phyloP scores from a whole-genome alignment of 306 rosid genomes.

The Rubus idaeus region DNA sequence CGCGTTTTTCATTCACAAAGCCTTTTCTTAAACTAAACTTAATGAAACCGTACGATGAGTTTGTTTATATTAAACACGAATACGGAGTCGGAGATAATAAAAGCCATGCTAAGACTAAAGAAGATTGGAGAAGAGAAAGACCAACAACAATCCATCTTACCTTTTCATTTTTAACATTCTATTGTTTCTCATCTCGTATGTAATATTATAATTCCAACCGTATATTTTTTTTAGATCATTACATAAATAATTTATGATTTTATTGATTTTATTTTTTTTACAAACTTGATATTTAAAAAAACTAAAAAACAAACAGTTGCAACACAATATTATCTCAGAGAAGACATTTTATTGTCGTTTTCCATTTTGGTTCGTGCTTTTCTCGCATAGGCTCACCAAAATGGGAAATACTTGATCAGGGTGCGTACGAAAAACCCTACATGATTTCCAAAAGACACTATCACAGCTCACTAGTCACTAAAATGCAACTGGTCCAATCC shows the following conservation, averaged over 20 bases:
- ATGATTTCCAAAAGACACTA: neutral
- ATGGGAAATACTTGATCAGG: neutral
- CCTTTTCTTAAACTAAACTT: no score
- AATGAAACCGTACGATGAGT: neutral
- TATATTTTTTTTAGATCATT: no score
- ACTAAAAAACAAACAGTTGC: no score
- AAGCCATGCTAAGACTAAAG: neutral
- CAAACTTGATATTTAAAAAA: no score
- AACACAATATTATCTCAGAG: neutral
- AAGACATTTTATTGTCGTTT: neutral
- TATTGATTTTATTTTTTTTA: no score
- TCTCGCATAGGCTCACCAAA: neutral
- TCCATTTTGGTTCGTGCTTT: neutral
- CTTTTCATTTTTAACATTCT: no score
- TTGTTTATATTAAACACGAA: neutral
- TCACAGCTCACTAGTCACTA: neutral
- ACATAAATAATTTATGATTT: no score
- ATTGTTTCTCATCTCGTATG: neutral
- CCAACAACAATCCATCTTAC: neutral
- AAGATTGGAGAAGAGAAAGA: neutral
- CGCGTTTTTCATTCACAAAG: no score
- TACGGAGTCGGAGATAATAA: neutral
- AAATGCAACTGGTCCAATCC: neutral
- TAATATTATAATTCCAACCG: no score
- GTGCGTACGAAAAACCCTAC: conserved; percentile 6